A percentile compares a stretch with the other conserved stretches of the same genome.
phyloP scores from a whole-genome alignment of 2,329 filamentous ascomycete species.

The Penicillium freii region DNA sequence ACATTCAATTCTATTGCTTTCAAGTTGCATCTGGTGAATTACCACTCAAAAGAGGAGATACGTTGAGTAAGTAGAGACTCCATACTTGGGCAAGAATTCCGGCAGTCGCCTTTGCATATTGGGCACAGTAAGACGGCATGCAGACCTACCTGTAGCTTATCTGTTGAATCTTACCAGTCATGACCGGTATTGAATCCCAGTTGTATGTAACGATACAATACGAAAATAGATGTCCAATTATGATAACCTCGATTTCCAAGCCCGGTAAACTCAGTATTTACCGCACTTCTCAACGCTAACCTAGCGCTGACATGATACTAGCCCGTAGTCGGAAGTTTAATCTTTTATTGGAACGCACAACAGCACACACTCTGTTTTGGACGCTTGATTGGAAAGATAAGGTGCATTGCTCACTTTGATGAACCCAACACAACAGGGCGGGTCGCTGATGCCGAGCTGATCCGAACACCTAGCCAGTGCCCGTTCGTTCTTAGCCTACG shows the following conservation, averaged over 20 bases:
- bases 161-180: not conserved
- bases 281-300: not conserved
- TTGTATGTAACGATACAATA: constrained; percentile 1
- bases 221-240: not conserved
- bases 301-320: not conserved
- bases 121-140: not conserved
- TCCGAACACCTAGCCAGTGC: not conserved
- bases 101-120: not conserved
- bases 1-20: not conserved
- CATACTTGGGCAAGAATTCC: not conserved
- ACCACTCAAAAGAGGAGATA: not conserved
- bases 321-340: not conserved
- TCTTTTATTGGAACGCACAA: not conserved
- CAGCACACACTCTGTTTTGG: not conserved
- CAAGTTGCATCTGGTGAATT: not conserved
- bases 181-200: not conserved
- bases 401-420: constrained; percentile 1
- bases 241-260: not conserved
- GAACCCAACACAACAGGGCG: not conserved
- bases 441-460: not conserved
- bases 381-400: constrained; percentile 1
- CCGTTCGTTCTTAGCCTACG: not conserved
- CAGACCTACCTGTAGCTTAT: not conserved
- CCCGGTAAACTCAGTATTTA: not conserved
- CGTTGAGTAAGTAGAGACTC: not conserved